Evolutionary conservation across 2,329 filamentous ascomycete species (phyloP), one percentile per base, ranked within the genome.

Genomic region (Aspergillus fumigatiaffinis): DNA sequence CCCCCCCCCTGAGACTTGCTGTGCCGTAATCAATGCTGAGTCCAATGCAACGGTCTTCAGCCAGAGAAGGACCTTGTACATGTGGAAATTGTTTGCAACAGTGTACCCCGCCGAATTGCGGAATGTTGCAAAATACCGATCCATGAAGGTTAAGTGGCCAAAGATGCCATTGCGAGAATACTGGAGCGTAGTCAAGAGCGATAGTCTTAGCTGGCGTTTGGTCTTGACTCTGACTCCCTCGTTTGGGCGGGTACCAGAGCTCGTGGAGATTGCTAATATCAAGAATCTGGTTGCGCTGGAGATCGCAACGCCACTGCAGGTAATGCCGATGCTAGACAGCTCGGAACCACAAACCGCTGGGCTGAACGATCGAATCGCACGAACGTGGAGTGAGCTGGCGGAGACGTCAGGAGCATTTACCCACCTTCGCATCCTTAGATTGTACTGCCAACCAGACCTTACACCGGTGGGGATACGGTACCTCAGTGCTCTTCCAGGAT

Each of bases 31-130:
- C 12, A 47, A 47, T 7, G 17, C 5, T 62, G 25, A 32, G 25
- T 44, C 44, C 52, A 41, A 64, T 35, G 51, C 20, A 48, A 55
- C 52, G 32, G 28, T 35, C 23, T 25, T 26, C 50, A 76, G 74
- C 57, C 61, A 65, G 17, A 73, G 70, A 42, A 64, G 70, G 58
- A 79, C 74, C 23, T 61, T 77, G 28, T 66, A 77, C 53, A 73
- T 76, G 63, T 79, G 77, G 77, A 77, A 75, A 44, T 64, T 77
- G n/a, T 69, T 77, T 52, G 70, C 71, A 17, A 69, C 63, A 4
- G 66, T 60, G 20, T 79, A 78, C 62, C 71, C 73, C 8, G 42
- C 52, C 8, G 60, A 76, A 38, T 77, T 79, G 42, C 60, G 58
- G 7, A 32, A 64, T 21, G 23, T 68, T 20, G 54, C 64, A 4